phyloP scores from a whole-genome alignment of 78 protist species.

The Pelomyxa schiedti region DNA sequence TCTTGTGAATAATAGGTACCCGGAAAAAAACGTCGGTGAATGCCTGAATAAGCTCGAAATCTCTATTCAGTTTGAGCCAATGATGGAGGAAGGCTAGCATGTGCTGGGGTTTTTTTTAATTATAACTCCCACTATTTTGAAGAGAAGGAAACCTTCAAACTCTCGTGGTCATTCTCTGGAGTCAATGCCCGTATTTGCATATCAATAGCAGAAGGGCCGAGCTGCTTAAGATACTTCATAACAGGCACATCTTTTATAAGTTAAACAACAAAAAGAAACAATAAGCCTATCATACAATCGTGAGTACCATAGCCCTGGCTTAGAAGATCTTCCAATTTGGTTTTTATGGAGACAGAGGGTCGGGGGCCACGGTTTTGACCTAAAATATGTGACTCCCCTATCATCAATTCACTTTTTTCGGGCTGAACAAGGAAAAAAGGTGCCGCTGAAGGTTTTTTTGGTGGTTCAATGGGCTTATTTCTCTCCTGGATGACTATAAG shows the following conservation, averaged over 20 bases:
- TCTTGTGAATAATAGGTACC: too few relatives aligned
- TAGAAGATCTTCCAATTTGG: background rate
- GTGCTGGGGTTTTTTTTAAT: too few relatives aligned
- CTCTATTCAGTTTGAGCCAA: background rate
- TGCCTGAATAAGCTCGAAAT: background rate
- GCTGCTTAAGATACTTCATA: slow-evolving; percentile 2
- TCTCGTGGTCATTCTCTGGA: background rate
- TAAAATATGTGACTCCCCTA: background rate
- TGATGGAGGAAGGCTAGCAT: background rate
- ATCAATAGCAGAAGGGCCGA: slow-evolving; percentile 50
- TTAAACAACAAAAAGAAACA: background rate
- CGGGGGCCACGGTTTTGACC: background rate
- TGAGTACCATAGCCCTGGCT: slow-evolving; percentile 2
- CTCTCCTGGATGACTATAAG: slow-evolving; percentile 36
- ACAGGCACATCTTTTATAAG: background rate
- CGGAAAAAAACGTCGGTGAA: background rate
- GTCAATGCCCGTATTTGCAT: slow-evolving; percentile 34
- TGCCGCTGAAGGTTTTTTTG: slow-evolving; percentile 30
- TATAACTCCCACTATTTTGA: too few relatives aligned
- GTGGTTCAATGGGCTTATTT: slow-evolving; percentile 24
- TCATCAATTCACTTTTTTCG: slow-evolving; percentile 31
- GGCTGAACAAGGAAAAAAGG: slow-evolving; percentile 45
- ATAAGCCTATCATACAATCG: background rate
- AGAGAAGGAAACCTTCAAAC: too few relatives aligned
- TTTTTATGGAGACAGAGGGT: background rate